These are phyloP conservation scores for Plasmodium fragile DNA, from an alignment of 169 alveolate genomes.

Conservation along the genomic window DNA sequence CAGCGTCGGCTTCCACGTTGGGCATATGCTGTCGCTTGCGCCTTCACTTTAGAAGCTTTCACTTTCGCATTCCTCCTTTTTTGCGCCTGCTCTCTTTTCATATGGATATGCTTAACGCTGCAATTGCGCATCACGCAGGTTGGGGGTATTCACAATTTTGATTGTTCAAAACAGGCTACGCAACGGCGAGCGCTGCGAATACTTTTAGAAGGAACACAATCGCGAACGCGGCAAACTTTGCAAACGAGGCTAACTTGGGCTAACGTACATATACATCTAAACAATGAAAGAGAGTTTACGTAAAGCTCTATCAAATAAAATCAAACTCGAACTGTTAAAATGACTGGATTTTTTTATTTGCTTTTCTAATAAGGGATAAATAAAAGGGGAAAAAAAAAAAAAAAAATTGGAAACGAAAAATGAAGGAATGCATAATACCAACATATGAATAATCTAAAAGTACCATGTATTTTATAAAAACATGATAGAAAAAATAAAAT, in stretches of 20 bases:
- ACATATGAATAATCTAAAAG: neutral
- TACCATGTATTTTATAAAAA: neutral
- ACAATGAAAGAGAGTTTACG: neutral
- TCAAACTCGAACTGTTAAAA: neutral
- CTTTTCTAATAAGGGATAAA: neutral
- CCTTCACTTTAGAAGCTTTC: neutral
- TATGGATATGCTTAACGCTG: neutral
- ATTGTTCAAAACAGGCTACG: neutral
- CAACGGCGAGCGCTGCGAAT: neutral
- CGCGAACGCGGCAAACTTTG: neutral
- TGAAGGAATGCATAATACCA: neutral
- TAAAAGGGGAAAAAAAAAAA: neutral
- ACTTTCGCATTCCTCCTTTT: neutral
- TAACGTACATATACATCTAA: neutral
- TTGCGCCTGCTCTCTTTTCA: too few relatives aligned
- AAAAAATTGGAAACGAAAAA: neutral
- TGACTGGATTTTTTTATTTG: neutral
- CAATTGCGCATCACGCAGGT: neutral
- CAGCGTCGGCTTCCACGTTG: neutral
- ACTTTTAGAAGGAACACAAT: neutral
- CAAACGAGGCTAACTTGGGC: neutral
- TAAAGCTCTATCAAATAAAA: constrained; percentile 1
- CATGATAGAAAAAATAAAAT: neutral
- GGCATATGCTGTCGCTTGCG: neutral
- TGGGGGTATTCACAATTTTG: neutral